Evolutionary conservation across 2,329 filamentous ascomycete genomes (phyloP).

Genomic region (Fusarium sacchari): DNA sequence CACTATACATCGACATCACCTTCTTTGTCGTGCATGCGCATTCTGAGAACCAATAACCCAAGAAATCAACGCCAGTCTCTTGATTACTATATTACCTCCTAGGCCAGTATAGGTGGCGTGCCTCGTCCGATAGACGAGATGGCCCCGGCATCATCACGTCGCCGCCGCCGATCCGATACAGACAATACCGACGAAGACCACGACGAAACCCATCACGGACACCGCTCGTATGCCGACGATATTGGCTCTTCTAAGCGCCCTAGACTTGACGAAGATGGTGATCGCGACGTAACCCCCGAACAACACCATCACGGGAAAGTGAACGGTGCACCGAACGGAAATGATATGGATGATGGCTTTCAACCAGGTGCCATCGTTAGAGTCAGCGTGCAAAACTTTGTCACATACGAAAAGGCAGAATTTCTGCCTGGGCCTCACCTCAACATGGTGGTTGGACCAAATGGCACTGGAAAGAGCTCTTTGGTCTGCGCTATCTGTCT

Average conservation of each 20-base stretch:
- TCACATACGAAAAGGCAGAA: constrained; percentile 92
- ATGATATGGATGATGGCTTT: constrained; percentile 50
- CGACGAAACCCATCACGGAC: constrained; percentile 36
- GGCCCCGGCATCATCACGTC: constrained; percentile 48
- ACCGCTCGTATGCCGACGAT: constrained; percentile 35
- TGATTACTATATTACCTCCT: not conserved
- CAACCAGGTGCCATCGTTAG: constrained; percentile 88
- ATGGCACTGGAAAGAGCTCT: constrained; percentile 97
- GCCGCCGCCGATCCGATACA: constrained; percentile 56
- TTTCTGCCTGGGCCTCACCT: constrained; percentile 91
- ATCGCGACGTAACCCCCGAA: constrained; percentile 28
- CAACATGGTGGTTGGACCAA: constrained; percentile 99
- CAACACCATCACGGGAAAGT: constrained; percentile 15
- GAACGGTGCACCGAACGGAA: constrained; percentile 23
- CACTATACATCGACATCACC: not conserved
- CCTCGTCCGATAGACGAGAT: constrained; percentile 34
- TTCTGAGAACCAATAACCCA: not conserved
- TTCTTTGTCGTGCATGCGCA: not conserved
- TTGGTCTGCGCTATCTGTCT: constrained; percentile 96
- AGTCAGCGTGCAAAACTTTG: constrained; percentile 87
- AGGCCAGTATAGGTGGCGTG: not conserved
- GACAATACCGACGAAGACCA: constrained; percentile 53
- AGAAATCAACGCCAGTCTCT: not conserved
- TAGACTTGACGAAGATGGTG: constrained; percentile 43
- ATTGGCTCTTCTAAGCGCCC: constrained; percentile 51